These are phyloP conservation scores for Gonapodya prolifera DNA, from an alignment of 192 early-diverging fungal species.

Conservation along the genomic window DNA sequence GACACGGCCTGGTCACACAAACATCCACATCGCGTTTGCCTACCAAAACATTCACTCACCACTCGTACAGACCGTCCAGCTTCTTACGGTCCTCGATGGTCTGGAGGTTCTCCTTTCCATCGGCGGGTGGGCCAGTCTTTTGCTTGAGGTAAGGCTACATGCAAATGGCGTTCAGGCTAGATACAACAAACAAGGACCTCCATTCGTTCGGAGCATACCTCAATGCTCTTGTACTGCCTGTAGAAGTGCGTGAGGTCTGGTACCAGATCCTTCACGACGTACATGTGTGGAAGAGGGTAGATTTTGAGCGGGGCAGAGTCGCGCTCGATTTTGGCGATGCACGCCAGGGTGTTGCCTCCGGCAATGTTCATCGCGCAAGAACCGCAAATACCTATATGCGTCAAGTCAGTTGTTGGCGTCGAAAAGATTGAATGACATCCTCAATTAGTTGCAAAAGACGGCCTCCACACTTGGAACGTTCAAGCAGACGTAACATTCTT, in stretches of 20 bases:
- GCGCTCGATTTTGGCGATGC: constrained; percentile 75
- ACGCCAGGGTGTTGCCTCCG: constrained; percentile 89
- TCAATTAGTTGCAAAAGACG: background rate
- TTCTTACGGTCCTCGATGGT: constrained; percentile 89
- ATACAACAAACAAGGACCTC: too few species aligned
- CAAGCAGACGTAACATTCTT: too few species aligned
- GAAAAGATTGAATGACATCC: background rate
- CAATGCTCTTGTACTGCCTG: constrained; percentile 93
- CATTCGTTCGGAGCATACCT: constrained; percentile 21
- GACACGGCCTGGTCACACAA: background rate
- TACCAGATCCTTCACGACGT: constrained; percentile 94
- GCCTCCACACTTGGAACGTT: too few species aligned
- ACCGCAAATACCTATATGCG: constrained; percentile 72
- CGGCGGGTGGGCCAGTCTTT: constrained; percentile 47
- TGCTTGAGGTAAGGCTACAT: constrained; percentile 79
- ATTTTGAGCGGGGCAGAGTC: constrained; percentile 59
- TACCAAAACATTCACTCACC: background rate
- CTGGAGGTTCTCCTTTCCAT: constrained; percentile 76
- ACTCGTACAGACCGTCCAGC: constrained; percentile 20
- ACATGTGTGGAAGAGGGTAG: constrained; percentile 95
- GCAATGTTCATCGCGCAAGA: constrained; percentile 99
- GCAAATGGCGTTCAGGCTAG: too few species aligned
- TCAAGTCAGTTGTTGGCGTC: too few species aligned
- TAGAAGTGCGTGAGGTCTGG: constrained; percentile 96
- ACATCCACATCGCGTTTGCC: background rate